These are phyloP conservation scores for Aureobasidium sp. DNA, from an alignment of 2,329 filamentous ascomycete species.

Conservation along the genomic window DNA sequence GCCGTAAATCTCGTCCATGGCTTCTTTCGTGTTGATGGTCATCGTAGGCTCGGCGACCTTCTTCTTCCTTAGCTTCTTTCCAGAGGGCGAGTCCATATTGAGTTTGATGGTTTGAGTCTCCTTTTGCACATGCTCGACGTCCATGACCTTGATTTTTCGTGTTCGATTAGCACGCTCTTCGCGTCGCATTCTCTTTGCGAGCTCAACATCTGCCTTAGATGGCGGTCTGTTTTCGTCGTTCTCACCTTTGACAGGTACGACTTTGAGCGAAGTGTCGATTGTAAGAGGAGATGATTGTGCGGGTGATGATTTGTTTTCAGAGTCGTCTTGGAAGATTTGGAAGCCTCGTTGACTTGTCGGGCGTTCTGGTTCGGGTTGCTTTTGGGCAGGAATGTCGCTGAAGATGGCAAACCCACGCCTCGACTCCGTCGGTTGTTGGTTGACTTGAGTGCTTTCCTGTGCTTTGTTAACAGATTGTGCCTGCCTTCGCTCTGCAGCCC, in stretches of 20 bases:
- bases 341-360: slow-evolving; percentile 16
- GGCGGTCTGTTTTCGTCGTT: slow-evolving; percentile 42
- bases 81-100: slow-evolving; percentile 81
- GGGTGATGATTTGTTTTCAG: slow-evolving; percentile 16
- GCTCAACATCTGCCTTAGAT: slow-evolving; percentile 30
- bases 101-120: slow-evolving; percentile 97
- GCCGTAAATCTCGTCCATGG: slow-evolving; percentile 94
- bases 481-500: slow-evolving; percentile 14
- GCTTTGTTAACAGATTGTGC: not conserved
- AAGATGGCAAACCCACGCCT: slow-evolving; percentile 16
- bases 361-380: not conserved
- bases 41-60: slow-evolving; percentile 79
- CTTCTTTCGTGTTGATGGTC: slow-evolving; percentile 91
- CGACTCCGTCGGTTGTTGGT: slow-evolving; percentile 11
- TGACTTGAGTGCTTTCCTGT: not conserved
- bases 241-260: slow-evolving; percentile 30
- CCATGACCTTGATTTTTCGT: slow-evolving; percentile 63
- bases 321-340: slow-evolving; percentile 10
- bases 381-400: slow-evolving; percentile 10
- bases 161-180: slow-evolving; percentile 44
- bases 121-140: slow-evolving; percentile 60
- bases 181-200: slow-evolving; percentile 39
- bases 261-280: slow-evolving; percentile 23
- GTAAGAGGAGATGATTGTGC: not conserved
- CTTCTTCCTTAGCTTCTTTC: slow-evolving; percentile 73